Percentiles rank a stretch among this genome's conserved stretches.
phyloP scores from a whole-genome alignment of 192 early-diverging fungal genomes.

The Coemansia sp. region DNA sequence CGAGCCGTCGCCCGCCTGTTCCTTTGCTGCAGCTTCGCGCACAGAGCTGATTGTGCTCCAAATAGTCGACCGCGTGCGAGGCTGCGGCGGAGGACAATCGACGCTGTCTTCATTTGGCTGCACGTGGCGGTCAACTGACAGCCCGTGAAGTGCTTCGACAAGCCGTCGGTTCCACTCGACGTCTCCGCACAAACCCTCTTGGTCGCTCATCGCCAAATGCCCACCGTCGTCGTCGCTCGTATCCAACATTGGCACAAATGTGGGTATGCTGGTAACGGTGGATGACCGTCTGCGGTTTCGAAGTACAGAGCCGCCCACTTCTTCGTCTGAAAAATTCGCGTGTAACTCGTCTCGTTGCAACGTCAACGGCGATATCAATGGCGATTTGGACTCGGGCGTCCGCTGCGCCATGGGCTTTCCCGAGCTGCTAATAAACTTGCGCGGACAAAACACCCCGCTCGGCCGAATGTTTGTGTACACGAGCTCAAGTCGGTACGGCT shows the following conservation, averaged over 20 bases:
- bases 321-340: not conserved
- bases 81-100: not conserved
- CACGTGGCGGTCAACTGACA: constrained; percentile 11
- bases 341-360: not conserved
- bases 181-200: constrained; percentile 23
- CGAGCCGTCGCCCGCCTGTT: constrained; percentile 6
- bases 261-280: not conserved
- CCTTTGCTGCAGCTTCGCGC: constrained; percentile 27
- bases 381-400: constrained; percentile 5
- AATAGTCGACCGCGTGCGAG: constrained; percentile 14
- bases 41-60: constrained; percentile 27
- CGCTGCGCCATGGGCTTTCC: constrained; percentile 23
- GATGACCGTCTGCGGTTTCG: constrained; percentile 6
- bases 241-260: not conserved
- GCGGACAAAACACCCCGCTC: constrained; percentile 27
- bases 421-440: constrained; percentile 39
- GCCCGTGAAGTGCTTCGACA: constrained; percentile 29
- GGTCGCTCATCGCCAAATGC: constrained; percentile 39
- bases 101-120: not conserved
- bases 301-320: not conserved
- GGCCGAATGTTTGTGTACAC: constrained; percentile 39
- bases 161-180: constrained; percentile 41
- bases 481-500: constrained; percentile 47
- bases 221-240: constrained; percentile 10
- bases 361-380: constrained; percentile 11